Base-by-base conservation (phyloP, 331 rosid species). In the Rosa hybrid region DNA sequence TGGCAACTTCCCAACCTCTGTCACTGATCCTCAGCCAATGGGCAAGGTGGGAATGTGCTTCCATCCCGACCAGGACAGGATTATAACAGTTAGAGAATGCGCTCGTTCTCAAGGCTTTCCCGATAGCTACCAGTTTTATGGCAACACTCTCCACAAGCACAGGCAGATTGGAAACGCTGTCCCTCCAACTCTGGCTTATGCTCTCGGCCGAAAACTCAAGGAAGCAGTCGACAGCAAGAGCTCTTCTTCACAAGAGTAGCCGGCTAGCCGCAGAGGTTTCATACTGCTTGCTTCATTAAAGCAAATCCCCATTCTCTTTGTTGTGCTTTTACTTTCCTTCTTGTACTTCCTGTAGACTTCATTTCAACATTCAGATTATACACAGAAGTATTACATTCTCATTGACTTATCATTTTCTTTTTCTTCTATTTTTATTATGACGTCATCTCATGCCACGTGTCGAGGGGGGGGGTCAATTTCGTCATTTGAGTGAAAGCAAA, bases 31-130 rank as follows among this genome's bases (percentile, higher is more conserved):
- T 69, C 99, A 95, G 53, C 99, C 98, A 41, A 95, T 95, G 99
- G 99, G 98, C 11, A 95, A 95, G 83, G 98, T 95, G 79, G 99
- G 99, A 72, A 90, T 95, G 99, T 95, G 99, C 87, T 95, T 95
- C 81, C 99, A 95, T 80, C 99, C 99, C 5, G 97, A 90, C 6
- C 98, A 95, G 87, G 96, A 95, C 82, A 86, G 99, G 68, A 95
- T 95, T 75, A 90, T 95, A 12, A 90, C 99, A 0, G 98, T 93
- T 76, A 92, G 98, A 0, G 99, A 95, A 86, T 95, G 98, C n/a
- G 99, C 99, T 39, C 90, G 98, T 72, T 95, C 99, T 67, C 99
- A 95, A 88, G 98, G 99, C 27, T 96, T 96, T 72, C 94, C 92
- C 8, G 99, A 96, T 70, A 45, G 85, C 72, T 96, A 93, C 74